Evolutionary conservation across 2,329 filamentous ascomycete genomes (phyloP), one percentile per base, ranked within the genome.

Genomic region (Botryotinia narcissicola): DNA sequence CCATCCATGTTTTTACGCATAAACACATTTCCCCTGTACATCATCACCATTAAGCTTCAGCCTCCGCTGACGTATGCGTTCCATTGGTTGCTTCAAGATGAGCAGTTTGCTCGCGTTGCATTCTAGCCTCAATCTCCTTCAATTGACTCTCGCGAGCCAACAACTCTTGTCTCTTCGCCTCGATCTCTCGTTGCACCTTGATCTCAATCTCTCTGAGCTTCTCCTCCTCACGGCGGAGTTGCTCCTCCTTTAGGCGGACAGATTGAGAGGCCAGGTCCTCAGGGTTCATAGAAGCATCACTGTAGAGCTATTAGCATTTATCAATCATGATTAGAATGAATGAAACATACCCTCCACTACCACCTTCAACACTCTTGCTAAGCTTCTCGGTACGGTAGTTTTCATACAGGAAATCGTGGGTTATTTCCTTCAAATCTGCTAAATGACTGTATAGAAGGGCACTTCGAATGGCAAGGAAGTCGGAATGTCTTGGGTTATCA

Each of bases 381-480:
- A 99, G 93, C 88, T 98, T 98, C 93, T 99, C 96, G 82, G 96
- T 99, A 94, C 96, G 94, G 89, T 99, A 99, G 87, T 99, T 99
- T 84, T 99, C 96, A 86, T 99, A 99, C 77, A 99, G 87, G 91
- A 99, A 99, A 85, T 99, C 96, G 84, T 99, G 96, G 70, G 96
- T 99, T 82, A 99, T 99, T 85, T 99, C 96, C 91, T 99, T 99
- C 81, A 99, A 86, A 84, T 99, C 96, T 75, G 96, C 96, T 82
- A 99, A 86, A 87, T 99, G 96, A 85, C 94, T 98, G 88, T 99
- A 96, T 76, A 99, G 89, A 73, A 99, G 91, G 73, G 96, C 96
- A 74, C 95, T 98, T 83, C 96, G 92, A 82, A 99, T 97, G 77
- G 96, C 96, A 78, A 99, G 86, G 88, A 99, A 99, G 84, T 99